Conservation (phyloP, 345 rosid species). For the Boechera stricta region DNA sequence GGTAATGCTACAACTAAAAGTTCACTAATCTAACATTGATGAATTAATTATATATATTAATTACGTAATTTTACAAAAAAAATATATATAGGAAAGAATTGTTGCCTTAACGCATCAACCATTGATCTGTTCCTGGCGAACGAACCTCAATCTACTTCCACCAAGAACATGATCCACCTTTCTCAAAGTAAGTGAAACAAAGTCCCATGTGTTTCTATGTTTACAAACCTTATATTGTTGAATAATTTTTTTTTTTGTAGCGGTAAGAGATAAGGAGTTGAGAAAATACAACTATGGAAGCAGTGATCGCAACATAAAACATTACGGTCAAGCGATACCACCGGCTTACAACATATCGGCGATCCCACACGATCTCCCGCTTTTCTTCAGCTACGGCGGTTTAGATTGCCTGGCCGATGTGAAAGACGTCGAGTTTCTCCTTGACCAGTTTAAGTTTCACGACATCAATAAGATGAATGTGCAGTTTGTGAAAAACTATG, state of each 20-base stretch:
- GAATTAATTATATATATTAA: neutral
- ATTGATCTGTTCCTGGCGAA: constrained; percentile 57
- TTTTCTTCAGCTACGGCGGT: constrained; percentile 83
- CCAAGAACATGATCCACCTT: constrained; percentile 86
- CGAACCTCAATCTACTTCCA: constrained; percentile 85
- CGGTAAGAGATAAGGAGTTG: constrained; percentile 61
- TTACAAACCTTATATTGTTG: neutral
- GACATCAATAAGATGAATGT: constrained; percentile 62
- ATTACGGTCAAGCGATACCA: constrained; percentile 64
- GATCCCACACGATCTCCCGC: constrained; percentile 68
- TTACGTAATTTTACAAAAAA: neutral
- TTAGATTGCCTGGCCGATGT: constrained; percentile 69
- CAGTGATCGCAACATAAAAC: constrained; percentile 53
- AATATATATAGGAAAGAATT: constrained; percentile 62
- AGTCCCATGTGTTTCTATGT: neutral
- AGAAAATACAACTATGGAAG: constrained; percentile 80
- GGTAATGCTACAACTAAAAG: constrained; percentile 50
- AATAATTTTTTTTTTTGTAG: constrained; percentile 45
- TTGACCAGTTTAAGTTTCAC: constrained; percentile 70
- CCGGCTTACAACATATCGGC: constrained; percentile 80
- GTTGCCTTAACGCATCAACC: constrained; percentile 83
- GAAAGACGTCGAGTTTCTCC: constrained; percentile 62
- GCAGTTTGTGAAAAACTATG: constrained; percentile 70
- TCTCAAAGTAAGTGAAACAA: constrained; percentile 68
- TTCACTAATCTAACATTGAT: neutral